phyloP scores from a whole-genome alignment of 805 yeast genomes.

The Kodamaea nitidulidarum region DNA sequence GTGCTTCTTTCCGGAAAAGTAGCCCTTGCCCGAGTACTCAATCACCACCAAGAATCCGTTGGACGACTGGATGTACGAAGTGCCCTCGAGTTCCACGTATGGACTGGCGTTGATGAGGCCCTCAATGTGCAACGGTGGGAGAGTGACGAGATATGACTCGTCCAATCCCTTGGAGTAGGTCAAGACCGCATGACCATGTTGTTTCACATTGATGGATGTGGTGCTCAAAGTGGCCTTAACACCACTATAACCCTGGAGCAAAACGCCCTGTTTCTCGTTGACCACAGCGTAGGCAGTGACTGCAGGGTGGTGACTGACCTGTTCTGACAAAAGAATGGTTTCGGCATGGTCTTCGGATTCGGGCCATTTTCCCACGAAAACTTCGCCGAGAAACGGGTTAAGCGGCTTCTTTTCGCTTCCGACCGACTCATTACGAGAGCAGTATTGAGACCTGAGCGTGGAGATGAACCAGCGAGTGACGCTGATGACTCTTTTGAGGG shows the following conservation, averaged over 20 bases:
- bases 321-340: slow-evolving; percentile 78
- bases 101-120: slow-evolving; percentile 90
- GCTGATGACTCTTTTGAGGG: slow-evolving; percentile 66
- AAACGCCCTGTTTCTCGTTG: slow-evolving; percentile 65
- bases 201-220: slow-evolving; percentile 77
- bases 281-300: slow-evolving; percentile 86
- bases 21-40: slow-evolving; percentile 90
- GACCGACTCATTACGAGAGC: slow-evolving; percentile 84
- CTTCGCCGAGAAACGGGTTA: slow-evolving; percentile 94
- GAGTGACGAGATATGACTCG: slow-evolving; percentile 74
- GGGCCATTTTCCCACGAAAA: slow-evolving; percentile 84
- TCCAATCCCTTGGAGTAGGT: slow-evolving; percentile 50
- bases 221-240: slow-evolving; percentile 80
- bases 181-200: slow-evolving; percentile 85
- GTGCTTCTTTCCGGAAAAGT: slow-evolving; percentile 92
- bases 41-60: slow-evolving; percentile 69
- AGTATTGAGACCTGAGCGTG: slow-evolving; percentile 88
- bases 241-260: slow-evolving; percentile 85
- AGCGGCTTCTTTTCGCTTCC: slow-evolving; percentile 97
- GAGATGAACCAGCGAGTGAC: slow-evolving; percentile 91
- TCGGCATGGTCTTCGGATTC: slow-evolving; percentile 63
- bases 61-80: slow-evolving; percentile 77
- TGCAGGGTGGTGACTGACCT: slow-evolving; percentile 97
- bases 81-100: slow-evolving; percentile 89
- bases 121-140: slow-evolving; percentile 93